phyloP scores from a whole-genome alignment of 1,284 basidiomycete species.

The Cutaneotrichosporon spelunceum region DNA sequence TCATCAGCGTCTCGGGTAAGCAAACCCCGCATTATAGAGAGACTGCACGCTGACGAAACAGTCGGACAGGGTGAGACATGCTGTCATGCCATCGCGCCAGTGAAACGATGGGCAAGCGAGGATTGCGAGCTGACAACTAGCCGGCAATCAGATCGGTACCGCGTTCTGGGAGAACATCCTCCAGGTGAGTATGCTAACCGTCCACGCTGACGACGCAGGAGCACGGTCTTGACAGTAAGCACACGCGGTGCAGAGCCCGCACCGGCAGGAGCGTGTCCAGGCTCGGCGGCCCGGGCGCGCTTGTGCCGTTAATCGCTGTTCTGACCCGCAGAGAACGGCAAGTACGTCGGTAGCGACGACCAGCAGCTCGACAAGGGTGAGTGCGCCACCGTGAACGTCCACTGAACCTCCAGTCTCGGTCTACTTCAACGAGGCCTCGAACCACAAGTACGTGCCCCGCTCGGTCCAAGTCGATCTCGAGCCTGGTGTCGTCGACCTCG shows the following conservation, averaged over 20 bases:
- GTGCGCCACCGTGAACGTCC: background rate
- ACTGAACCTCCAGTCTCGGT: conserved; percentile 39
- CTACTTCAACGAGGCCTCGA: conserved; percentile 51
- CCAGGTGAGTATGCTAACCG: conserved; percentile 27
- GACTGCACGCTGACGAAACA: conserved; percentile 20
- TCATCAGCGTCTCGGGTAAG: conserved; percentile 44
- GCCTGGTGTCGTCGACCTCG: conserved; percentile 75
- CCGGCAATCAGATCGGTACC: conserved; percentile 47
- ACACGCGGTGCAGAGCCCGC: background rate
- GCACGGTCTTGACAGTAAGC: conserved; percentile 45
- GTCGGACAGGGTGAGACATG: conserved; percentile 29
- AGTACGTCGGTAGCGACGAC: conserved; percentile 43
- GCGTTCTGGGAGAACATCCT: conserved; percentile 51
- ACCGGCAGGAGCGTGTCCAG: background rate
- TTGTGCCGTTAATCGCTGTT: background rate
- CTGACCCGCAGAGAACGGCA: conserved; percentile 32
- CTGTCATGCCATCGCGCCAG: background rate
- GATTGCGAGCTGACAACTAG: conserved; percentile 16
- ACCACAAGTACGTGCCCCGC: conserved; percentile 73
- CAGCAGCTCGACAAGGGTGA: conserved; percentile 43
- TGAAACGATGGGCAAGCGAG: background rate
- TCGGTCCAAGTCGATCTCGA: conserved; percentile 89
- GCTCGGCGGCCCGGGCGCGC: conserved; percentile 4
- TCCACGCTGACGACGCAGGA: conserved; percentile 30
- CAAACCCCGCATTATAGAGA: background rate